Percentiles rank a stretch among this genome's conserved stretches.
phyloP scores from a whole-genome alignment of 495 filamentous ascomycete species.

The Hypoxylon perforatum region DNA sequence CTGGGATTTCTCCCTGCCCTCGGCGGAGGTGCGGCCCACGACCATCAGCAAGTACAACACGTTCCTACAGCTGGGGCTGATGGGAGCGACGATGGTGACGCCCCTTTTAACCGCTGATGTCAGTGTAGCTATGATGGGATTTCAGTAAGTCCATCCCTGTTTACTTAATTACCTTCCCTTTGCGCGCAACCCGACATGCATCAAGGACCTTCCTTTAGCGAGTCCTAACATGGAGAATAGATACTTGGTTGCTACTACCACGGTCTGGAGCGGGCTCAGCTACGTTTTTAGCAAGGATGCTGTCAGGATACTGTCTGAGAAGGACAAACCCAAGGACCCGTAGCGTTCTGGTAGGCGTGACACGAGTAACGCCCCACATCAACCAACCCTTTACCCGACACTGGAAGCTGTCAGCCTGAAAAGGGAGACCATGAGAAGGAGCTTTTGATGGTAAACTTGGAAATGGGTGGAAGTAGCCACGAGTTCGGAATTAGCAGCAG shows the following conservation, averaged over 20 bases:
- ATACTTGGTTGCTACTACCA: constrained; percentile 82
- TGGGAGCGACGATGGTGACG: constrained; percentile 79
- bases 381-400: too few species aligned
- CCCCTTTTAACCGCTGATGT: constrained; percentile 73
- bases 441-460: too few species aligned
- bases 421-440: too few species aligned
- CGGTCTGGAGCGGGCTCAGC: constrained; percentile 84
- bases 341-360: constrained; percentile 7
- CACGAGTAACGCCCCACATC: too few species aligned
- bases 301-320: constrained; percentile 76
- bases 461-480: too few species aligned
- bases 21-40: constrained; percentile 92
- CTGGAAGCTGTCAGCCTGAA: too few species aligned
- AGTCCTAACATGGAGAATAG: constrained; percentile 47
- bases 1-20: constrained; percentile 96
- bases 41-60: constrained; percentile 92
- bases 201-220: constrained; percentile 5
- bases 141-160: constrained; percentile 71
- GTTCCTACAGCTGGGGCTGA: constrained; percentile 79
- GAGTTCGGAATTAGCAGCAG: too few species aligned
- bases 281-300: constrained; percentile 85
- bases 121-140: constrained; percentile 64
- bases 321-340: constrained; percentile 37
- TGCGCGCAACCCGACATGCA: background rate
- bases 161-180: constrained; percentile 15